These are phyloP conservation scores for Cucurbita maxima DNA, from an alignment of 306 rosid genomes.

Conservation along the genomic window DNA sequence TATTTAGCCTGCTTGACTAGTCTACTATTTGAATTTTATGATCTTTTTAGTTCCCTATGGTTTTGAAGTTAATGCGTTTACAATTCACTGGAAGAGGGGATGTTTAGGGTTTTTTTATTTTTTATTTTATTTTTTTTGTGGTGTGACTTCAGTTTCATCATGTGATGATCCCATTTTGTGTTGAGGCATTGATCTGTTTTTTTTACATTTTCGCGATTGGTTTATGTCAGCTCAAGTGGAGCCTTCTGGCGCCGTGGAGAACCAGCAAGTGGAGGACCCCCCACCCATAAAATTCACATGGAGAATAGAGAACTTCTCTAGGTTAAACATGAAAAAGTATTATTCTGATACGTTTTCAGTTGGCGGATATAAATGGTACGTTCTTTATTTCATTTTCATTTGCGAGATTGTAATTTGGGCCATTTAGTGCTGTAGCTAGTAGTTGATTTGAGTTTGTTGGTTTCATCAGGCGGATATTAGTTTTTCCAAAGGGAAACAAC, in stretches of 20 bases:
- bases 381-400: background rate
- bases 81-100: slow-evolving; percentile 7
- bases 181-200: background rate
- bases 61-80: slow-evolving; percentile 3
- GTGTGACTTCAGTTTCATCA: background rate
- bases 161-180: background rate
- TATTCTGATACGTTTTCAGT: slow-evolving; percentile 45
- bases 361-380: slow-evolving; percentile 51
- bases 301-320: slow-evolving; percentile 53
- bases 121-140: background rate
- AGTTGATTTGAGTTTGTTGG: slow-evolving; percentile 9
- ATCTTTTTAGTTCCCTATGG: background rate
- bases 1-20: background rate
- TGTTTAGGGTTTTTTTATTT: background rate
- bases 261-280: slow-evolving; percentile 47
- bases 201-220: background rate
- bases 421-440: background rate
- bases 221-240: slow-evolving; percentile 27
- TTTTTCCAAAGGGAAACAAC: slow-evolving; percentile 88
- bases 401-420: background rate
- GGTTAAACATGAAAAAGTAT: slow-evolving; percentile 38
- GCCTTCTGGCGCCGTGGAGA: slow-evolving; percentile 30
- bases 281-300: slow-evolving; percentile 54
- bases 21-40: slow-evolving; percentile 1
- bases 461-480: slow-evolving; percentile 40